Conservation (phyloP, 2,329 filamentous ascomycete genomes). For the Cladosporium austrohemisphaericum region DNA sequence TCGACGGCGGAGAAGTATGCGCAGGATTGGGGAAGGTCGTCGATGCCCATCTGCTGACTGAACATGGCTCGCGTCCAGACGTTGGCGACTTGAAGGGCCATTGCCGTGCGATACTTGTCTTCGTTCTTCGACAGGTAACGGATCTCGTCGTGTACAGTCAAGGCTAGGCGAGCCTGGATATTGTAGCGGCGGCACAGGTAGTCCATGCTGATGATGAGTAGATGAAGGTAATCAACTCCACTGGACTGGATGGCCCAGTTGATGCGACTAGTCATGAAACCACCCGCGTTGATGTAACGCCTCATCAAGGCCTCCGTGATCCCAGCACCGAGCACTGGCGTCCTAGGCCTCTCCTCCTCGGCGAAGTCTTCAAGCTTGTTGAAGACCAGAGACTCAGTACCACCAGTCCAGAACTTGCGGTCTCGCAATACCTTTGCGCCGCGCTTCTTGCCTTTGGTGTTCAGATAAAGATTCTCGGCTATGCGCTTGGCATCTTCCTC, state of each 20-base stretch:
- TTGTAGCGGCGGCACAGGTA: slow-evolving; percentile 83
- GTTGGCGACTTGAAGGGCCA: slow-evolving; percentile 92
- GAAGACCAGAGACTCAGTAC: slow-evolving; percentile 96
- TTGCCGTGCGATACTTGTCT: slow-evolving; percentile 82
- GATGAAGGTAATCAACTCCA: slow-evolving; percentile 93
- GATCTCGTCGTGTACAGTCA: slow-evolving; percentile 97
- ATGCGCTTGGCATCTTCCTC: slow-evolving; percentile 74
- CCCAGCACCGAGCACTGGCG: slow-evolving; percentile 86
- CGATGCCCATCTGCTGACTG: slow-evolving; percentile 89
- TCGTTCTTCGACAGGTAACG: slow-evolving; percentile 81
- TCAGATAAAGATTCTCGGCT: slow-evolving; percentile 76
- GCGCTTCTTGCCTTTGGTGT: slow-evolving; percentile 87
- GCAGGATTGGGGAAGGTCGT: slow-evolving; percentile 88
- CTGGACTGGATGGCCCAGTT: slow-evolving; percentile 99
- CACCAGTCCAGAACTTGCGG: slow-evolving; percentile 85
- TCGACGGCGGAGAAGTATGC: slow-evolving; percentile 96
- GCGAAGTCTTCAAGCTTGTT: slow-evolving; percentile 98
- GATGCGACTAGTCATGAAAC: slow-evolving; percentile 92
- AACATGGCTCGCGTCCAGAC: slow-evolving; percentile 98
- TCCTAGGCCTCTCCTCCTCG: slow-evolving; percentile 84
- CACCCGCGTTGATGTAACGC: slow-evolving; percentile 74
- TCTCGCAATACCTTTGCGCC: slow-evolving; percentile 68
- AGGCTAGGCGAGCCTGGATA: slow-evolving; percentile 76
- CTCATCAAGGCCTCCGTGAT: slow-evolving; percentile 95
- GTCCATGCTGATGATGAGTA: slow-evolving; percentile 92